phyloP scores from a whole-genome alignment of 164 flowering plant species.

The Santalum album region DNA sequence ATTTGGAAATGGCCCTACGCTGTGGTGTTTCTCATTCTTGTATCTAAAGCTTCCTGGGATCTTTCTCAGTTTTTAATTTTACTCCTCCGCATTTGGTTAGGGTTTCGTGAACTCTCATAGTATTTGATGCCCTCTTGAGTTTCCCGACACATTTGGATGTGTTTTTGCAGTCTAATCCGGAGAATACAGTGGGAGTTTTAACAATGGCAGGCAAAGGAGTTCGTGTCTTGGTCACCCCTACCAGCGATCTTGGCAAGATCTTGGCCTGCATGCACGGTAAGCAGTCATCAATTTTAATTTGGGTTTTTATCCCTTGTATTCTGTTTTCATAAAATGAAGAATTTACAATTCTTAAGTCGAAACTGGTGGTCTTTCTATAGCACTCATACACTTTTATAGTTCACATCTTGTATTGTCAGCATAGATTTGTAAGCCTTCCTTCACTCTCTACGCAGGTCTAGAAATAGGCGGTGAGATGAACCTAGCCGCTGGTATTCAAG shows the following conservation, averaged over 20 bases:
- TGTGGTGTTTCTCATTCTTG: too few relatives aligned
- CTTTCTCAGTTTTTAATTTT: neutral
- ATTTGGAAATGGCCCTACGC: too few relatives aligned
- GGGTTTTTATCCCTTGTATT: neutral
- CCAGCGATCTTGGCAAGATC: constrained; percentile 87
- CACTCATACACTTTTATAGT: too few relatives aligned
- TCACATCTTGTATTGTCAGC: too few relatives aligned
- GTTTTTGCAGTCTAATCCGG: constrained; percentile 78
- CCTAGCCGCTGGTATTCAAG: constrained; percentile 82
- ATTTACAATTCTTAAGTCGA: too few relatives aligned
- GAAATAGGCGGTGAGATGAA: constrained; percentile 93
- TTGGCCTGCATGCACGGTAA: constrained; percentile 92
- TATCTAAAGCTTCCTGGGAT: too few relatives aligned
- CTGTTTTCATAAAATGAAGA: too few relatives aligned
- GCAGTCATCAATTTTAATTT: constrained; percentile 4
- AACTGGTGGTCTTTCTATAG: too few relatives aligned
- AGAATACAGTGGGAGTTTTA: constrained; percentile 84
- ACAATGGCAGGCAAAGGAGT: constrained; percentile 99
- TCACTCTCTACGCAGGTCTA: constrained; percentile 34
- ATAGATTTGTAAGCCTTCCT: neutral
- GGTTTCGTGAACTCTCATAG: neutral
- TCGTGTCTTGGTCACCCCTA: constrained; percentile 88
- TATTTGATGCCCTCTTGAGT: too few relatives aligned
- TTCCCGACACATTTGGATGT: neutral
- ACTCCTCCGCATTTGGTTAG: neutral